Evolutionary conservation across 2,329 filamentous ascomycete species (phyloP), one percentile per base, ranked within the genome.

Genomic region (Phyllachora maydis): DNA sequence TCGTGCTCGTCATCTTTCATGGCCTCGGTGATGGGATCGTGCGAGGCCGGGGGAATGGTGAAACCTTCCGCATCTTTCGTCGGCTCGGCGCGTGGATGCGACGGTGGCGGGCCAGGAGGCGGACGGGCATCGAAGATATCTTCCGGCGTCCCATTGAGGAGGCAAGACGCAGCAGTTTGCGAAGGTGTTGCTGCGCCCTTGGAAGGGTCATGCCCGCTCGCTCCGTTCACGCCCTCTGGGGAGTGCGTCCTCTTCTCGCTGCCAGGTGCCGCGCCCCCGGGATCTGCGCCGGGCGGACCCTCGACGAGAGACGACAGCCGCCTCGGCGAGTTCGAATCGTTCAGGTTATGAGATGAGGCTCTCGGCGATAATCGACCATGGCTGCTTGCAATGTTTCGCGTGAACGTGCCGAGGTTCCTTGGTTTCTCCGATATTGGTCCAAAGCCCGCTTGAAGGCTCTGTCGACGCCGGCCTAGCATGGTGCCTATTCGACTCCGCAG

Each of bases 41-140:
- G 57, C 35, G 57, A 54, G 2, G 64, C 52, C 0, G 66, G 57
- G 0, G 73, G 76, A n/a, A 85, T 62, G 4, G 62, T 73, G 39
- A 71, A 88, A 5, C 78, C 79, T 32, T 90, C 78, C 0, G 65
- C 52, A 39, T 88, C 79, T 40, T 67, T 77, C 11, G 50, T 46
- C 26, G 57, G 41, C 26, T 50, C 41, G 6, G 43, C 26, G 10
- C 46, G 41, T 26, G 44, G 44, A 21, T 57, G 54, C 3, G 50
- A 48, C 3, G 56, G 53, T 2, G 63, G 57, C 12, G 59, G 53
- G 0, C 57, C 58, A 2, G 56, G 49, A 10, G 61, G 59, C 15
- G 62, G 54, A 6, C 54, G 47, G 15, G 59, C 55, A 24, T 60
- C 59, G 23, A 56, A 52, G 13, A 61, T 39, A 25, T 65, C 61